phyloP scores from a whole-genome alignment of 345 rosid species.

The Euphorbia peplus region DNA sequence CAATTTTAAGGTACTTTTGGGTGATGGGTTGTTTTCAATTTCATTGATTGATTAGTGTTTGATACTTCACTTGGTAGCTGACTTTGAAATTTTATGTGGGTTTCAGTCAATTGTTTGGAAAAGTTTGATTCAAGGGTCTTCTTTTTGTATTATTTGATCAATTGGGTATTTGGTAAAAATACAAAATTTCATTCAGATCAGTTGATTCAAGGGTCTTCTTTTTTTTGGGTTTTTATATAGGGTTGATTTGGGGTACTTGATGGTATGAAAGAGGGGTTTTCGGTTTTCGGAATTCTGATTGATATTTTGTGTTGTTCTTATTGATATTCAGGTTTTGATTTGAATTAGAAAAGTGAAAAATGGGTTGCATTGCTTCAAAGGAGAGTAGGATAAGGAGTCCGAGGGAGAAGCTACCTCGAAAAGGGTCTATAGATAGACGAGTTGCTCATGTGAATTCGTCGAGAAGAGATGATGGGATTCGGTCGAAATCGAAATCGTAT shows the following conservation, averaged over 20 bases:
- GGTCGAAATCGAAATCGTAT: conserved; percentile 35
- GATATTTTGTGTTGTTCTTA: background rate
- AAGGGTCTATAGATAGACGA: conserved; percentile 52
- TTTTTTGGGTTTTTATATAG: conserved; percentile 23
- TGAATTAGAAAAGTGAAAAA: conserved; percentile 21
- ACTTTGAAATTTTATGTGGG: conserved; percentile 23
- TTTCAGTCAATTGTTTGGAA: background rate
- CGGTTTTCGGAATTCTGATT: background rate
- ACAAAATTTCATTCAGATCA: background rate
- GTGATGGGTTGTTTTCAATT: background rate
- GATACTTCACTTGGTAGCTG: conserved; percentile 12
- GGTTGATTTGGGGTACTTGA: conserved; percentile 5
- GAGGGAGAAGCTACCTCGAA: conserved; percentile 42
- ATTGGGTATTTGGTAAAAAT: conserved; percentile 20
- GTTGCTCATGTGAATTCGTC: conserved; percentile 55
- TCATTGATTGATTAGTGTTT: background rate
- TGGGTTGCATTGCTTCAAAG: conserved; percentile 88
- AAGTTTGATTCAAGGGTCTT: conserved; percentile 1
- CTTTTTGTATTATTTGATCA: conserved; percentile 24
- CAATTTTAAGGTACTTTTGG: background rate
- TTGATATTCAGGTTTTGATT: conserved; percentile 1
- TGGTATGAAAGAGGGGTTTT: background rate
- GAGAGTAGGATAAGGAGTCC: conserved; percentile 42
- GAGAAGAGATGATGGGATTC: conserved; percentile 52
- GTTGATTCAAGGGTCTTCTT: conserved; percentile 7